Base-by-base conservation (phyloP, 2,329 filamentous ascomycete species). In the Fusarium coffeatum region DNA sequence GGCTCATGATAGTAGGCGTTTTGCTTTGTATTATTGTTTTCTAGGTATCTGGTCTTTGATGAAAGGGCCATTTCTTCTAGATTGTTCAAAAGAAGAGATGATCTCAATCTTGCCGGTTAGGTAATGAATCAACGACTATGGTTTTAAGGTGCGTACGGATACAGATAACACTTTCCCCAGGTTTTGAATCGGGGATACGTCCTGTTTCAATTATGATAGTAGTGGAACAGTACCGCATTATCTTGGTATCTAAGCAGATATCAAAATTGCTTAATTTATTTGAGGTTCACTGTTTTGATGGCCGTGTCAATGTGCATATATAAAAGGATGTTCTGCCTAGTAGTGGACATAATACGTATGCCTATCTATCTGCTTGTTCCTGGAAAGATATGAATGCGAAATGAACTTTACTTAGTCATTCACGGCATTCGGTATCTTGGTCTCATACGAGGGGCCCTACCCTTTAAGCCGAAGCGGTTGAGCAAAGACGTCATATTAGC, bases 381-480 rank as follows among this genome's bases (percentile, higher is more conserved):
- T 37, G 10, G 18, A n/a, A n/a, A 37, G 18, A 37, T n/a, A 6
- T n/a, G 18, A 12, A n/a, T 37, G 34, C 43, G 43, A 23, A 15
- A 20, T 12, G 10, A 23, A 16, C 30, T 13, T 37, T n/a, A 18
- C n/a, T 18, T 40, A 20, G 20, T 11, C 32, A 22, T 41, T 47
- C 34, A 40, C 56, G 48, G 59, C 27, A 64, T 77, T 80, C 83
- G 83, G 83, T 76, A 82, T 80, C 79, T 83, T 80, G 83, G 80
- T 80, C 27, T 63, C 27, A 53, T 41, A 22, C 7, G 28, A 28
- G 34, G 49, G 49, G 48, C 40, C 42, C 45, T 27, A 53, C 60
- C 73, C 70, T 69, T 76, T 75, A 55, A 75, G 66, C 73, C 73
- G 73, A 75, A 67, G 43, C 12, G n/a, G n/a, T 30, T 27, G 56